Evolutionary conservation across 352 stramenopile species (phyloP), one percentile per base, ranked within the genome.

Genomic region (Pythium aquatile): DNA sequence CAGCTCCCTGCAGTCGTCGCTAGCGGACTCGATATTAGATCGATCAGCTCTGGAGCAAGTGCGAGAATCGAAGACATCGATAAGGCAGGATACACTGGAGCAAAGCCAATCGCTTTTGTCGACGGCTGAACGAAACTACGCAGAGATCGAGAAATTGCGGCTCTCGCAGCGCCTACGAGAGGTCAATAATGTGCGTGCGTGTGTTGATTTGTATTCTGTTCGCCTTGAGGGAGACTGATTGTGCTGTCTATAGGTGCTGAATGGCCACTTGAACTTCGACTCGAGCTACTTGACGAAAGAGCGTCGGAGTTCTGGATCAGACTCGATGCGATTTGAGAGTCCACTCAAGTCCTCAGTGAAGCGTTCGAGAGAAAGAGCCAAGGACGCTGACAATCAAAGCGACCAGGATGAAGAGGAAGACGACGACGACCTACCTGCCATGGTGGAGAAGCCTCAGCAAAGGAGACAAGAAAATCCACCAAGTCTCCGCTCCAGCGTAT

Each of bases 161-260:
- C 69, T 90, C 47, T 86, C 83, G 3, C 83, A 90, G 54, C 76
- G 76, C 32, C 76, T 92, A 26, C 81, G 77, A 2, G 78, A 92
- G 73, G 75, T 90, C 32, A 89, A 92, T 55, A 79, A 79, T 61
- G 81, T 90, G 74, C 56, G 77, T 35, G 32, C 32, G 32, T 24
- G 20, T 24, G 20, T 24, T 24, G 20, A 24, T 24, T 24, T 24
- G 20, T 24, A 24, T 24, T 24, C 20, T 24, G 20, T 24, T 24
- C 20, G 20, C 20, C 20, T 24, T 24, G 20, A 24, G 20, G 20
- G 20, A 24, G 20, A 24, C 20, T 24, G 20, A 35, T 14, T 9
- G 3, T 44, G 14, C 1, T 44, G 51, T 1, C 57, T 10, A 14
- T 48, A 87, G 81, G 73, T 89, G 42, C 59, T 90, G 0, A 91